Evolutionary conservation across 129 eudicot genomes (phyloP).

Genomic region (Chrysanthemum makinoi): DNA sequence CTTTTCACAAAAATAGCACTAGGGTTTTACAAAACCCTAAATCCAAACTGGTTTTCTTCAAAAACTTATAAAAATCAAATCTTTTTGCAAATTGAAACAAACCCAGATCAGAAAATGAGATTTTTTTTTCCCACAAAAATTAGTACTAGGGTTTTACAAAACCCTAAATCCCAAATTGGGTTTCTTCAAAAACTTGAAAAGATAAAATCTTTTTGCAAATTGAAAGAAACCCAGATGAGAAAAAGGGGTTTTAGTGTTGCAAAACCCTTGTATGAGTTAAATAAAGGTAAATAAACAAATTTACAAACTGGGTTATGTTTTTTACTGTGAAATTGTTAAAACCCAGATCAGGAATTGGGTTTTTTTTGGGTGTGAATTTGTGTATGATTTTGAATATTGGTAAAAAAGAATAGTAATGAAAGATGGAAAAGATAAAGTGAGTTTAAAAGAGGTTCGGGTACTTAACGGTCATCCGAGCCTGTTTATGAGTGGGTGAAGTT

Average conservation of each 20-base stretch:
- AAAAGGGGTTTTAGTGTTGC: neutral
- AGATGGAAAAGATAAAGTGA: constrained; percentile 21
- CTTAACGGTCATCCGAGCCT: constrained; percentile 46
- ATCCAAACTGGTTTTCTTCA: neutral
- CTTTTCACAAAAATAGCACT: too few species aligned
- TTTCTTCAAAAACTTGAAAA: neutral
- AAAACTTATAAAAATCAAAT: neutral
- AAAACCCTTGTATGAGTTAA: constrained; percentile 15
- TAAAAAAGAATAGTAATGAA: constrained; percentile 1
- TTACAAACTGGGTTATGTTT: neutral
- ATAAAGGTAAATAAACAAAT: neutral
- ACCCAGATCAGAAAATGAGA: neutral
- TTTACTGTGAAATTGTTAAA: neutral
- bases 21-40: too few species aligned
- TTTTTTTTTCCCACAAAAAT: neutral
- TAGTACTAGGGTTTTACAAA: neutral
- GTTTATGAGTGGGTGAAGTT: neutral
- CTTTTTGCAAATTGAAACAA: neutral
- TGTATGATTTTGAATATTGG: constrained; percentile 23
- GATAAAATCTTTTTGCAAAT: neutral
- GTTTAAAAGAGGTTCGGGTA: constrained; percentile 29
- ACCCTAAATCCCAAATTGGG: neutral
- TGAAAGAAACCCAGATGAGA: constrained; percentile 1
- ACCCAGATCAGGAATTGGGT: constrained; percentile 7
- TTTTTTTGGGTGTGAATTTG: constrained; percentile 3